Conservation (phyloP, 139 green algal genomes). For the Yamagishiella unicocca region DNA sequence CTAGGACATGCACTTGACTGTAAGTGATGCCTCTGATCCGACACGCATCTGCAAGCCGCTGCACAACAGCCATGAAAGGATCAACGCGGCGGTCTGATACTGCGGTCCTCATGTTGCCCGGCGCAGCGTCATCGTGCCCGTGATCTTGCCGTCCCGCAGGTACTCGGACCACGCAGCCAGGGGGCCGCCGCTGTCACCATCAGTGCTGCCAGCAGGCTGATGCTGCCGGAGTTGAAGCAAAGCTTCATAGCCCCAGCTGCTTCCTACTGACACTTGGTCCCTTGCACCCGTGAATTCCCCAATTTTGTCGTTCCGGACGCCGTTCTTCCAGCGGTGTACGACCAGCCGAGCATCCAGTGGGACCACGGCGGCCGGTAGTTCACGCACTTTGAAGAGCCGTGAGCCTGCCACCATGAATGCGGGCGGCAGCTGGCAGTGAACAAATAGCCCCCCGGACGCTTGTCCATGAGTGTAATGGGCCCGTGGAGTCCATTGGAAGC, state of each 20-base stretch:
- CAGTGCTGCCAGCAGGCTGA: neutral
- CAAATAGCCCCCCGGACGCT: neutral
- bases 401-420: neutral
- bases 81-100: too few relatives aligned
- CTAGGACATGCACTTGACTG: too few relatives aligned
- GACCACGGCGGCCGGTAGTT: neutral
- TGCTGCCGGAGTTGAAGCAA: neutral
- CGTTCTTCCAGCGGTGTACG: neutral
- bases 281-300: neutral
- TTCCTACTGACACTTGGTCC: neutral
- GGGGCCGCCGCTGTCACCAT: neutral
- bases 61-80: too few relatives aligned
- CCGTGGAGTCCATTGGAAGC: neutral
- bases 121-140: neutral
- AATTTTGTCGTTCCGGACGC: neutral
- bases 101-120: neutral
- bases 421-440: neutral
- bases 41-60: too few relatives aligned
- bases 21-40: too few relatives aligned
- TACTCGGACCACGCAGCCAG: neutral
- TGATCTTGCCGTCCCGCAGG: slow-evolving; percentile 26
- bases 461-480: neutral
- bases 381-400: neutral
- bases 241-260: neutral
- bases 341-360: neutral